These are phyloP conservation scores for Mortierella sp. DNA, from an alignment of 371 early-diverging fungal species.

Conservation along the genomic window DNA sequence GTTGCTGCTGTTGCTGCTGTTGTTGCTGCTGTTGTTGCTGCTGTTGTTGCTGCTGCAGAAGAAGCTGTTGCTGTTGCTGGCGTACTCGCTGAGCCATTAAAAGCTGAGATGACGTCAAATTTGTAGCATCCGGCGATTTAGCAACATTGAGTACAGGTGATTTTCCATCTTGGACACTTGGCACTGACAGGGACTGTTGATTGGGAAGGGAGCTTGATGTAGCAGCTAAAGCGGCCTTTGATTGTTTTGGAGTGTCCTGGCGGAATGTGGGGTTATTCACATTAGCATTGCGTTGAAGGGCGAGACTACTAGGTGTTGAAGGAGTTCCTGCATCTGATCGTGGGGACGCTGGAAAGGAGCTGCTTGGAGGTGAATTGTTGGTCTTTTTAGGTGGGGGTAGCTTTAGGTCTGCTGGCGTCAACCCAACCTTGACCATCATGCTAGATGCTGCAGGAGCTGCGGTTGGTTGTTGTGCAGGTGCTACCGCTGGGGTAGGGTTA, in stretches of 20 bases:
- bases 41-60: neutral
- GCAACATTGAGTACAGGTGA: neutral
- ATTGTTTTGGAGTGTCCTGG: slow-evolving; percentile 21
- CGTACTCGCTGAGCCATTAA: slow-evolving; percentile 24
- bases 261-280: neutral
- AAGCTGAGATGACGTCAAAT: slow-evolving; percentile 28
- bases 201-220: neutral
- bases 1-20: slow-evolving; percentile 11
- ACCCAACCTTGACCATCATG: slow-evolving; percentile 25
- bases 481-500: neutral
- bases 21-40: neutral
- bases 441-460: neutral
- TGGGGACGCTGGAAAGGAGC: slow-evolving; percentile 29
- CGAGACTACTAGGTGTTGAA: slow-evolving; percentile 8
- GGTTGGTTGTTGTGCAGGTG: slow-evolving; percentile 1
- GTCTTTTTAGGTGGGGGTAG: slow-evolving; percentile 40
- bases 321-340: slow-evolving; percentile 22
- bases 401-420: slow-evolving; percentile 47
- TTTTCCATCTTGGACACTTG: slow-evolving; percentile 9
- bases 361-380: slow-evolving; percentile 41
- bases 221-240: neutral
- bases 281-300: slow-evolving; percentile 7
- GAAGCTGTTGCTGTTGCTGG: slow-evolving; percentile 7
- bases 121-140: slow-evolving; percentile 15
- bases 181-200: neutral